Evolutionary conservation across 768 basidiomycete genomes (phyloP), one percentile per base, ranked within the genome.

Genomic region (Termitomyces eurrhizus): DNA sequence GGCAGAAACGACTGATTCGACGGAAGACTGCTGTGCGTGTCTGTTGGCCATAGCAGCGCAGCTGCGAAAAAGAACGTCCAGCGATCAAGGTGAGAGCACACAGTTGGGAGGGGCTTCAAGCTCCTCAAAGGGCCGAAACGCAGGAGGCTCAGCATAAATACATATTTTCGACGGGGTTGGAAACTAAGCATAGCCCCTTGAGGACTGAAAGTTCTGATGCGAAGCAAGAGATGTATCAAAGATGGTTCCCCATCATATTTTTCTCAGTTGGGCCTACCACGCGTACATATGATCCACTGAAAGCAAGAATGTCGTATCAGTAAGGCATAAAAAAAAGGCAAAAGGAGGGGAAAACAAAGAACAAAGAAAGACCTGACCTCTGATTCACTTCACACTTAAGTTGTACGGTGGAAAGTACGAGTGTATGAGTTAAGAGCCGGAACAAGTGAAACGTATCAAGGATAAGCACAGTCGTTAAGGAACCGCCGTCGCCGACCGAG

Each of bases 21-120:
- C 65, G 67, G 67, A 67, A 62, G 65, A 59, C 64, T 68, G 67
- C 64, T 66, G 64, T 65, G 59, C 50, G 64, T 68, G 62, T 65
- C 61, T 63, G 56, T 56, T 55, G 59, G 63, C 61, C 66, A 68
- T 68, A 49, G 62, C 57, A 60, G 67, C 66, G 66, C 66, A 66
- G 66, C 67, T 67, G 67, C 67, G 67, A 67, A 66, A 44, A 62
- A 60, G 62, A 57, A 68, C 67, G 67, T 65, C 66, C 67, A 66
- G 67, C 67, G 67, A 67, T 64, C 61, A 46, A 48, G 49, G 62
- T 52, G 56, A 52, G 50, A 62, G 51, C 36, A 56, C 58, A 62
- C 52, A 57, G 37, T 37, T 39, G 59, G 56, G 62, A 29, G 67
- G 67, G 67, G 67, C 67, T 52, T 68, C 67, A 65, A 68, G 65